Evolutionary conservation across 2,329 filamentous ascomycete species (phyloP).

Genomic region (Lachnellula suecica): DNA sequence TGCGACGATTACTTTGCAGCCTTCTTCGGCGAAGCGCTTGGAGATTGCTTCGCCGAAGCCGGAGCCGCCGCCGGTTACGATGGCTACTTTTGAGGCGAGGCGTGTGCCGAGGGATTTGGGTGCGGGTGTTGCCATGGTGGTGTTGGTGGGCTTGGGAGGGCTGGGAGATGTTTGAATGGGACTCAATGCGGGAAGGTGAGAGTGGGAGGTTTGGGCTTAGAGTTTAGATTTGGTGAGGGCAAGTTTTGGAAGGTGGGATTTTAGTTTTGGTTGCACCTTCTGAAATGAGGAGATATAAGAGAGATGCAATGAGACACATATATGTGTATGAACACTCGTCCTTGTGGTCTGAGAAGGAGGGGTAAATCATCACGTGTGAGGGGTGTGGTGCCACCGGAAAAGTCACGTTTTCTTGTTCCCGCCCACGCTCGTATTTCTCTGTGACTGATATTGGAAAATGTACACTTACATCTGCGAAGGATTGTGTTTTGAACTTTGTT

Average conservation of each 20-base stretch:
- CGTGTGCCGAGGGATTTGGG: constrained; percentile 30
- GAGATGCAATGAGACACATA: neutral
- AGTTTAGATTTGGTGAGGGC: neutral
- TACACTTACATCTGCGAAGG: neutral
- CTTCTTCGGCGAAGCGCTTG: constrained; percentile 57
- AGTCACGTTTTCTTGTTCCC: too few relatives aligned
- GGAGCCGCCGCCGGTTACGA: constrained; percentile 59
- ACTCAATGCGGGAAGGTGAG: neutral
- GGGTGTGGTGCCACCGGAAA: neutral
- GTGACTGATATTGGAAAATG: neutral
- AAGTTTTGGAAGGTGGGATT: neutral
- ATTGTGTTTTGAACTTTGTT: neutral
- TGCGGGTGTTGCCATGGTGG: constrained; percentile 3
- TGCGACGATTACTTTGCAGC: constrained; percentile 59
- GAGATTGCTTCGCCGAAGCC: constrained; percentile 65
- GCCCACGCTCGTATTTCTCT: neutral
- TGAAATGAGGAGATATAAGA: neutral
- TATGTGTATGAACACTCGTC: neutral
- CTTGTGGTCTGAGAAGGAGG: constrained; percentile 1
- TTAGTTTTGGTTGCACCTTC: neutral
- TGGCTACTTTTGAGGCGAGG: constrained; percentile 53
- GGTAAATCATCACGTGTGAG: constrained; percentile 4
- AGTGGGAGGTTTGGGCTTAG: neutral
- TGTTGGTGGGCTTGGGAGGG: neutral
- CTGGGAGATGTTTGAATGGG: neutral